These are phyloP conservation scores for Aechmea fasciata DNA, from an alignment of 176 grass and related monocot species.

Conservation along the genomic window DNA sequence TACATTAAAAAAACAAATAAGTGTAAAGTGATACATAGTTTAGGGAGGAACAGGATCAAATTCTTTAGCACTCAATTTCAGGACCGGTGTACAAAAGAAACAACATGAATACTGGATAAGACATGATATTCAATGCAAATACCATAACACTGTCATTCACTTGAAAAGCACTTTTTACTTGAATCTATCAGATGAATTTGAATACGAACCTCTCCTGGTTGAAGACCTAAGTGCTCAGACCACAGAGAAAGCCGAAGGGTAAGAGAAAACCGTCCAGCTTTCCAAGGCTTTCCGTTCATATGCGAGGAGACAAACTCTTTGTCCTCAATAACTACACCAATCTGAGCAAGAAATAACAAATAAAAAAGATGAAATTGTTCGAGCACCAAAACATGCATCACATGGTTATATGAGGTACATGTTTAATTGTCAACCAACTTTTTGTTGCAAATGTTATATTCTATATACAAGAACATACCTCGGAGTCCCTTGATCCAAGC, in stretches of 20 bases:
- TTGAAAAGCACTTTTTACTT: neutral
- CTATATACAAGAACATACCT: slow-evolving; percentile 41
- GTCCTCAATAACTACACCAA: slow-evolving; percentile 47
- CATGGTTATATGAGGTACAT: too few species aligned
- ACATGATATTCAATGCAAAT: too few species aligned
- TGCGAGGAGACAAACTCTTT: slow-evolving; percentile 34
- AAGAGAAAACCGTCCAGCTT: slow-evolving; percentile 42
- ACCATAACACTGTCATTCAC: neutral
- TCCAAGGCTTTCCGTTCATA: slow-evolving; percentile 38
- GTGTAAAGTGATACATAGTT: too few species aligned
- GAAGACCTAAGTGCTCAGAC: slow-evolving; percentile 39
- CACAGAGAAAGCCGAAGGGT: slow-evolving; percentile 43
- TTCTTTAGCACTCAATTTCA: too few species aligned
- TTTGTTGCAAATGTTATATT: too few species aligned
- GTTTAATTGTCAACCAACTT: too few species aligned
- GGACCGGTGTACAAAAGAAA: too few species aligned
- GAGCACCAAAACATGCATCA: neutral
- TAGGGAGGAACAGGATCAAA: neutral
- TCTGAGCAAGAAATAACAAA: slow-evolving; percentile 15
- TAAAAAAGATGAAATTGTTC: slow-evolving; percentile 10
- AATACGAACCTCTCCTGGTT: slow-evolving; percentile 28
- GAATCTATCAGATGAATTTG: neutral
- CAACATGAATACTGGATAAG: too few species aligned
- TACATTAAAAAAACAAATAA: too few species aligned
- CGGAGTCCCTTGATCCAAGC: slow-evolving; percentile 93